These are phyloP conservation scores for Candida ovalis DNA, from an alignment of 805 yeast genomes.

Conservation along the genomic window DNA sequence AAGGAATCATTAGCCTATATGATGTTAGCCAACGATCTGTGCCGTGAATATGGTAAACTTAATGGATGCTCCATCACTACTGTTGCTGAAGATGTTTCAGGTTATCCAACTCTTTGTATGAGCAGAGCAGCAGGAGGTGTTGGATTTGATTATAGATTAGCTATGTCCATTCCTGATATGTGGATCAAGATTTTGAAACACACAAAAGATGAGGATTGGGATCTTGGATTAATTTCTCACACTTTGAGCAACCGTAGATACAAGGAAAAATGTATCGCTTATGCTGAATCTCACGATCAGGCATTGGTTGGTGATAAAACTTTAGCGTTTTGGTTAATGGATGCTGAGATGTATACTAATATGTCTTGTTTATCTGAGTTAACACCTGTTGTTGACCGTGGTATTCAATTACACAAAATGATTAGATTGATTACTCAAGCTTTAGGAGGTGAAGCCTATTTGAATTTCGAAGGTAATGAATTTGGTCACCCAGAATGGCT, in stretches of 20 bases:
- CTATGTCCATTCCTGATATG: conserved; percentile 99
- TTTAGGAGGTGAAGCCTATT: conserved; percentile 95
- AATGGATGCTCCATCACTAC: conserved; percentile 44
- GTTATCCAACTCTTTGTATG: conserved; percentile 92
- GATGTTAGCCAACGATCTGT: conserved; percentile 84
- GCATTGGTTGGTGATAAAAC: conserved; percentile 97
- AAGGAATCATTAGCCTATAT: conserved; percentile 81
- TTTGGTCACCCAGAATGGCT: conserved; percentile 99
- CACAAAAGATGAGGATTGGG: conserved; percentile 84
- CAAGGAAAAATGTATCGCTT: conserved; percentile 83
- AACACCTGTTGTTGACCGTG: conserved; percentile 81
- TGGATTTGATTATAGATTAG: conserved; percentile 89
- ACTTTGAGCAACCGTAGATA: conserved; percentile 87
- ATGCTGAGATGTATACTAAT: conserved; percentile 94
- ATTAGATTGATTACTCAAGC: conserved; percentile 83
- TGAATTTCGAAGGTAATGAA: conserved; percentile 96
- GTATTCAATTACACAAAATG: conserved; percentile 85
- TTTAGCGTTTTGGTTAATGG: conserved; percentile 97
- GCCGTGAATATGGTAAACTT: conserved; percentile 45
- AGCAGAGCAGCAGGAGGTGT: conserved; percentile 76
- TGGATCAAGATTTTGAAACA: conserved; percentile 95
- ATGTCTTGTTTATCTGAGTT: conserved; percentile 76
- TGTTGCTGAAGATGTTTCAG: conserved; percentile 95
- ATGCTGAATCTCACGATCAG: conserved; percentile 95
- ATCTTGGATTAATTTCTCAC: conserved; percentile 71